Base-by-base conservation (phyloP, 164 flowering plant species). In the Stephania yunnanensis region DNA sequence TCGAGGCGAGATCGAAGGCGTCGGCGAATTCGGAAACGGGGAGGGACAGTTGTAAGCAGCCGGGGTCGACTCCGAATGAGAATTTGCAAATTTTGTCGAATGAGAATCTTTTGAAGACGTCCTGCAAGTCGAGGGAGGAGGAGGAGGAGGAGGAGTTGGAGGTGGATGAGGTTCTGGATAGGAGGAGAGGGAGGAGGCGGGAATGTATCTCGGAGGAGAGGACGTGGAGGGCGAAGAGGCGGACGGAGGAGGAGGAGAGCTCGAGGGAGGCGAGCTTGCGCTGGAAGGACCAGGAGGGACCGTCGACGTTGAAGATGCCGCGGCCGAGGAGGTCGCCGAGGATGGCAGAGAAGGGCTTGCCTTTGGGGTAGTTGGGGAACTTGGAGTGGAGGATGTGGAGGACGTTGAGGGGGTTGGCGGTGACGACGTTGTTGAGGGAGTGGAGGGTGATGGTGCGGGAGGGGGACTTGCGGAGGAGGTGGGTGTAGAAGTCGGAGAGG, bases 231-330 rank as follows among this genome's bases (percentile, higher is more conserved):
- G 91, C 92, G 63, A 55, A 87, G 17, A 82, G 67, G 25, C 93
- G 78, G 4, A 86, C 78, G 1, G 88, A 77, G 53, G 82, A 69
- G 67, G 87, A 83, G 0, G 91, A 88, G 19, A 91, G 88, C 71
- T 89, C 91, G 2, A 86, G 68, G 78, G 88, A 85, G 6, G 92
- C 90, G 84, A 88, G 82, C 76, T 89, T 89, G 48, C 93, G 58
- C 74, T 91, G 95, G 63, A 88, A 87, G 79, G 46, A 78, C 98
- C 98, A 95, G 0, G 55, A 19, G 0, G 89, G 85, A 11, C 94
- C 98, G 69, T 95, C 98, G 10, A 86, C 87, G 71, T 88, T 88
- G 86, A 94, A 94, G 68, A 94, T 91, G 0, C 98, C 98, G 0
- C 74, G 75, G 17, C 98, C 98, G 13, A 94, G 79, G 9, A 94